phyloP scores from a whole-genome alignment of 108 stramenopile genomes.

The Cafeteria roenbergensis region DNA sequence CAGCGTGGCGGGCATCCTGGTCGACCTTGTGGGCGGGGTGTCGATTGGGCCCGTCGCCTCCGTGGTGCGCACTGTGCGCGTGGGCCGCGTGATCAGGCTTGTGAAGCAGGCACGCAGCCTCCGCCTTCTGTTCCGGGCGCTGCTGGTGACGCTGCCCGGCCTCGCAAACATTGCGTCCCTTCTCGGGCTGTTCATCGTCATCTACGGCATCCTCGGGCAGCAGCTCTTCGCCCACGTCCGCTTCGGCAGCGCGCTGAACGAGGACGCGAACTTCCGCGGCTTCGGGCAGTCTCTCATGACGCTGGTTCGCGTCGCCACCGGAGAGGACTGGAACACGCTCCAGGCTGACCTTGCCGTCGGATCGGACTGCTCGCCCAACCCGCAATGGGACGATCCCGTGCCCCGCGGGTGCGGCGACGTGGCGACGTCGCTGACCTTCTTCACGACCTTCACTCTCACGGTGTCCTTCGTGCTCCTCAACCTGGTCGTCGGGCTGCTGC shows the following conservation, averaged over 20 bases:
- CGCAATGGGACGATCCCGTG: constrained; percentile 19
- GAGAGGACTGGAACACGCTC: constrained; percentile 27
- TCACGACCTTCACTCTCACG: constrained; percentile 6
- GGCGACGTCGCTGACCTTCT: constrained; percentile 4
- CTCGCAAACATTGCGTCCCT: constrained; percentile 22
- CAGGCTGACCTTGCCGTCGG: constrained; percentile 22
- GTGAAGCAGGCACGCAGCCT: constrained; percentile 11
- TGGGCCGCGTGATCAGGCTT: constrained; percentile 19
- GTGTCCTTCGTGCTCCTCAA: constrained; percentile 8
- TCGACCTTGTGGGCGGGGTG: constrained; percentile 15
- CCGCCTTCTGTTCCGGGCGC: constrained; percentile 17
- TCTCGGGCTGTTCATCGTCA: constrained; percentile 21
- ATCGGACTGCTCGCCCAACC: constrained; percentile 22
- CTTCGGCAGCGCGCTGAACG: constrained; percentile 16
- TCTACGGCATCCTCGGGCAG: constrained; percentile 29
- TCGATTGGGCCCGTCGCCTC: constrained; percentile 21
- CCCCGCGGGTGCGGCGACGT: constrained; percentile 21
- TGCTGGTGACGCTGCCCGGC: constrained; percentile 19
- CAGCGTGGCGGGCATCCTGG: constrained; percentile 29
- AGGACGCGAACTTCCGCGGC: constrained; percentile 20
- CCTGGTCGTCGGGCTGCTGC: constrained; percentile 11
- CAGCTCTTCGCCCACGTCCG: constrained; percentile 23
- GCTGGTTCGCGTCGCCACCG: constrained; percentile 23
- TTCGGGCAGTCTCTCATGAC: constrained; percentile 12
- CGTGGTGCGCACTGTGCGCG: constrained; percentile 18